Evolutionary conservation across 345 rosid genomes (phyloP), one percentile per base, ranked within the genome.

Genomic region (Adansonia digitata): DNA sequence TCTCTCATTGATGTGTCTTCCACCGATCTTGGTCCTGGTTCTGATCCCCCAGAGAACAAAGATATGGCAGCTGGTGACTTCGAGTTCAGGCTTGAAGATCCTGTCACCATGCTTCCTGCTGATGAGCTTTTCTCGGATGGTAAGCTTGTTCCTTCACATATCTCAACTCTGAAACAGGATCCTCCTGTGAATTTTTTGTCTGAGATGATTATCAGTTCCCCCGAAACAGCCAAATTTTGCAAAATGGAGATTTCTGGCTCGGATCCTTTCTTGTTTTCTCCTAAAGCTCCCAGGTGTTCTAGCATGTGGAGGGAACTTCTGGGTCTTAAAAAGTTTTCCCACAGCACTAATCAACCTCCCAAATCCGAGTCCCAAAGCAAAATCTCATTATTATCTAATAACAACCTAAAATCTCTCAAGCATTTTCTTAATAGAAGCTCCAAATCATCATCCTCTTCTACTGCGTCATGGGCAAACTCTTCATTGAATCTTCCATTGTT

Each of bases 91-190:
- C 92, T 90, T 14, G 91, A 90, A 53, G 89, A 91, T 82, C 92
- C 97, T 15, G 91, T 90, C 51, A 76, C 91, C 27, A 91, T 95
- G 98, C 85, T 95, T 7, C 86, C 98, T 5, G 99, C 99, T 27
- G 99, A 95, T 77, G 88, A 95, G 85, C 93, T 94, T 70, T 94
- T 94, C 78, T 88, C 91, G 70, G 87, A 90, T 68, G 98, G 98
- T 13, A 93, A 91, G 78, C 88, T 94, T 20, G 83, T 94, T 56
- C 98, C 98, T 3, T 84, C 91, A 14, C 96, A 90, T 62, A 78
- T 91, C 59, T 72, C 84, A 14, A 62, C 76, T 2, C 17, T 65
- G 0, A 52, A 43, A 34, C 63, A 39, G 35, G 35, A 18, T 45
- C 52, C 60, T 10, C 40, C 81, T n/a, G 51, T 77, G 42, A 59